A percentile compares a stretch with the other conserved stretches of the same genome.
Conservation (phyloP, 2,329 filamentous ascomycete genomes). For the Ophiosphaerella korrae region DNA sequence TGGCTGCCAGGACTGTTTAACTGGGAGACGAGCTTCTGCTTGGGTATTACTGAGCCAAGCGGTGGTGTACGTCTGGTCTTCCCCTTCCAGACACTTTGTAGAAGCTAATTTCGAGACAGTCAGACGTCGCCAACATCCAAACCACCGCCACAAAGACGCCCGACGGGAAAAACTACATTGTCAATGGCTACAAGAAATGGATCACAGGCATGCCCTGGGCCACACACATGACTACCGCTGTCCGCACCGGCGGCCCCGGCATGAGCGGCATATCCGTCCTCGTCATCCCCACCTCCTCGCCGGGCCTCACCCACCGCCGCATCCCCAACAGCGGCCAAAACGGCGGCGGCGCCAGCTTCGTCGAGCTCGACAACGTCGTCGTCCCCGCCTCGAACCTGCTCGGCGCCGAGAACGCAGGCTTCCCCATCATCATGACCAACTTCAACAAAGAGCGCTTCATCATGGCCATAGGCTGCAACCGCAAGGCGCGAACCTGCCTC, state of each 20-base stretch:
- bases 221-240: slow-evolving; percentile 66
- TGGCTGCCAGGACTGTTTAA: slow-evolving; percentile 65
- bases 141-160: slow-evolving; percentile 72
- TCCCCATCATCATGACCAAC: slow-evolving; percentile 63
- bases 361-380: slow-evolving; percentile 79
- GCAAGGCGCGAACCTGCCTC: slow-evolving; percentile 62
- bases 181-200: slow-evolving; percentile 73
- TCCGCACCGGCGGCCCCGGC: slow-evolving; percentile 63
- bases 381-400: slow-evolving; percentile 61
- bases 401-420: slow-evolving; percentile 61
- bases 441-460: slow-evolving; percentile 61
- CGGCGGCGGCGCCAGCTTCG: slow-evolving; percentile 76
- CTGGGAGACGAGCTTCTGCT: slow-evolving; percentile 65
- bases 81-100: not conserved
- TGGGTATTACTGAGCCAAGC: slow-evolving; percentile 69
- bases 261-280: slow-evolving; percentile 61
- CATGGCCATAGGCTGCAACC: slow-evolving; percentile 62
- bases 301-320: slow-evolving; percentile 59
- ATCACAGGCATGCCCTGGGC: slow-evolving; percentile 68
- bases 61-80: slow-evolving; percentile 43
- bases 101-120: slow-evolving; percentile 37
- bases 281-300: slow-evolving; percentile 58
- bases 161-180: slow-evolving; percentile 72
- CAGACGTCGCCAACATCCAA: slow-evolving; percentile 67
- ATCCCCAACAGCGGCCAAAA: slow-evolving; percentile 71